Evolutionary conservation across 192 early-diverging fungal genomes (phyloP), one percentile per base, ranked within the genome.

Genomic region (Pilobolus umbonatus): DNA sequence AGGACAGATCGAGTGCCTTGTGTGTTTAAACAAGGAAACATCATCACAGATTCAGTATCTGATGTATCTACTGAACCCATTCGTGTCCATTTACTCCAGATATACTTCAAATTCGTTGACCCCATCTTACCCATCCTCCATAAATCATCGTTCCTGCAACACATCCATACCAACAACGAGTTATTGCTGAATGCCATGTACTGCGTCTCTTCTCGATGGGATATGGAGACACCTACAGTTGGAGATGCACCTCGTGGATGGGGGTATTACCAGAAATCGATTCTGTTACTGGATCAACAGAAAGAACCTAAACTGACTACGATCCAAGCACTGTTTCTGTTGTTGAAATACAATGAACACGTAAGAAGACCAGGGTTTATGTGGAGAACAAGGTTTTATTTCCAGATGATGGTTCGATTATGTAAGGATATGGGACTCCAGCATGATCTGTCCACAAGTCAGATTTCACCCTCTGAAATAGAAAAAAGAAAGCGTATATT

Each of bases 331-430:
- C 47, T 76, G 2, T 43, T 80, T 11, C 47, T 80, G 46, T 39
- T 80, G 9, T 58, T 80, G n/a, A 80, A 75, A 68, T 80, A 74
- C 52, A 75, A 80, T 22, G 78, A 80, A 55, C 69, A 68, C 0
- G 65, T 75, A 25, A 61, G 57, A 53, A 47, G 61, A 31, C 55
- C 68, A 12, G 78, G 78, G 4, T 80, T 77, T 39, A 71, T 72
- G n/a, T 76, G 68, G 35, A 65, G 77, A 35, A 79, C 74, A 11
- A 67, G 75, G 52, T 71, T 73, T 69, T 74, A 71, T 28, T 71
- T 75, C 22, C 47, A 61, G 15, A 52, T 52, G 11, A 39, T 50
- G 39, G 60, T 51, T 1, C 47, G 50, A 4, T 52, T 61, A 49
- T 26, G 25, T 14, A 61, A 53, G 29, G 60, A 61, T 22, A 3